These are phyloP conservation scores for Penicillium fimorum DNA, from an alignment of 495 filamentous ascomycete species.

Conservation along the genomic window DNA sequence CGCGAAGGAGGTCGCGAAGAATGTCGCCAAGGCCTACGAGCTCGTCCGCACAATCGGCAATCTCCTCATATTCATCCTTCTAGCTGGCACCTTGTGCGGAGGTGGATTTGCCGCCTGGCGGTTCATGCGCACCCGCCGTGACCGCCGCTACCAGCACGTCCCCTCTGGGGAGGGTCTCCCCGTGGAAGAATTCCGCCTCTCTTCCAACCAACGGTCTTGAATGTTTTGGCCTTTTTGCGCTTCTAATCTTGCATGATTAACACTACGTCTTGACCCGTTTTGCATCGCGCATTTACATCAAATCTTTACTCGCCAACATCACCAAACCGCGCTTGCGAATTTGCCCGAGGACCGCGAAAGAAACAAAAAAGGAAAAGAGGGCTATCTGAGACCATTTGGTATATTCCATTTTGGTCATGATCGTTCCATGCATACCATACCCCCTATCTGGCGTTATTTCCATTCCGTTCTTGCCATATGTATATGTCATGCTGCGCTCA, in stretches of 20 bases:
- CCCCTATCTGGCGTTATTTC: slow-evolving; percentile 23
- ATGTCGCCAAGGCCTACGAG: slow-evolving; percentile 36
- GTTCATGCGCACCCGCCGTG: slow-evolving; percentile 25
- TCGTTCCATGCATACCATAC: slow-evolving; percentile 32
- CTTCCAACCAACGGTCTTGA: slow-evolving; percentile 15
- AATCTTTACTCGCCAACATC: background rate
- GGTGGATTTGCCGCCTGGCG: slow-evolving; percentile 27
- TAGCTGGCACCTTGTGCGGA: slow-evolving; percentile 28
- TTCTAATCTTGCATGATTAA: slow-evolving; percentile 17
- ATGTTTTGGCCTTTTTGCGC: slow-evolving; percentile 2
- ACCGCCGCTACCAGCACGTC: slow-evolving; percentile 35
- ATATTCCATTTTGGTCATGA: slow-evolving; percentile 24
- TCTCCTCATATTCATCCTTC: slow-evolving; percentile 35
- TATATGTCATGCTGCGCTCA: background rate
- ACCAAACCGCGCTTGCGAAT: background rate
- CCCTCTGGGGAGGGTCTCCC: slow-evolving; percentile 33
- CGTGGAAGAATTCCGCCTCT: slow-evolving; percentile 26
- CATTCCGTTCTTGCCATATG: slow-evolving; percentile 3
- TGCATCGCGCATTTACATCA: slow-evolving; percentile 7
- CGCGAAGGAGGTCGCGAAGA: slow-evolving; percentile 34
- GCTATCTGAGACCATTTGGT: slow-evolving; percentile 16
- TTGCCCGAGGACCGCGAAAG: slow-evolving; percentile 1
- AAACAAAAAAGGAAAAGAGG: background rate
- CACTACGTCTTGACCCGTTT: slow-evolving; percentile 17
- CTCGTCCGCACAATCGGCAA: slow-evolving; percentile 36